phyloP scores from a whole-genome alignment of 177 flowering plant genomes.

The Vitis hybrid region DNA sequence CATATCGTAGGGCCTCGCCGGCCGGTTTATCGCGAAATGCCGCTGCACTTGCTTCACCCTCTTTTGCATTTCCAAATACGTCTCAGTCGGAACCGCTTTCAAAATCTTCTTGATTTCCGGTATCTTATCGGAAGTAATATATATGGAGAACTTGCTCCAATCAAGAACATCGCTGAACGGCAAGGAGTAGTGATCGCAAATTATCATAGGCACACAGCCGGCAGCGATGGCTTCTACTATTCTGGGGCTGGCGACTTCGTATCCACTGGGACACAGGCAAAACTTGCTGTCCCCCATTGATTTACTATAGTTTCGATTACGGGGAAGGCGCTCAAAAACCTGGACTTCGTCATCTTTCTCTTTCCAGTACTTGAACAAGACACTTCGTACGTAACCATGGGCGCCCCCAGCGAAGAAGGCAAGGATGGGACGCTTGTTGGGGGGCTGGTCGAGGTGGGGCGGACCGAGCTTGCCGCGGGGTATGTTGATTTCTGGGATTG shows the following conservation, averaged over 20 bases:
- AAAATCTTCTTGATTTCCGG: constrained; percentile 49
- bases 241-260: constrained; percentile 64
- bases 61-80: constrained; percentile 39
- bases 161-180: constrained; percentile 64
- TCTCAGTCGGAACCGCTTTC: constrained; percentile 19
- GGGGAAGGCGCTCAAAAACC: constrained; percentile 45
- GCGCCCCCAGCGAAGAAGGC: constrained; percentile 57
- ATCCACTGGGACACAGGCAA: constrained; percentile 71
- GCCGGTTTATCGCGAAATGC: constrained; percentile 53
- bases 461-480: constrained; percentile 21
- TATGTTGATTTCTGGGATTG: constrained; percentile 52
- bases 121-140: constrained; percentile 35
- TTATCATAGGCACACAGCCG: constrained; percentile 61
- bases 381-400: constrained; percentile 40
- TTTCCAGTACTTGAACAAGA: constrained; percentile 47
- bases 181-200: constrained; percentile 38
- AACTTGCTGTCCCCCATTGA: constrained; percentile 47
- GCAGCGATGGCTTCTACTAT: constrained; percentile 42
- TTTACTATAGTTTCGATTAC: constrained; percentile 28
- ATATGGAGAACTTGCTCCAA: constrained; percentile 51
- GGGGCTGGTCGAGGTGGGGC: constrained; percentile 8
- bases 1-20: constrained; percentile 52
- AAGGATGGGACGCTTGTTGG: constrained; percentile 25
- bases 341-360: constrained; percentile 40
- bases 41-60: constrained; percentile 35